A percentile compares a stretch with the other conserved stretches of the same genome.
phyloP scores from a whole-genome alignment of 805 yeast genomes.

The Komagataella phaffii region DNA sequence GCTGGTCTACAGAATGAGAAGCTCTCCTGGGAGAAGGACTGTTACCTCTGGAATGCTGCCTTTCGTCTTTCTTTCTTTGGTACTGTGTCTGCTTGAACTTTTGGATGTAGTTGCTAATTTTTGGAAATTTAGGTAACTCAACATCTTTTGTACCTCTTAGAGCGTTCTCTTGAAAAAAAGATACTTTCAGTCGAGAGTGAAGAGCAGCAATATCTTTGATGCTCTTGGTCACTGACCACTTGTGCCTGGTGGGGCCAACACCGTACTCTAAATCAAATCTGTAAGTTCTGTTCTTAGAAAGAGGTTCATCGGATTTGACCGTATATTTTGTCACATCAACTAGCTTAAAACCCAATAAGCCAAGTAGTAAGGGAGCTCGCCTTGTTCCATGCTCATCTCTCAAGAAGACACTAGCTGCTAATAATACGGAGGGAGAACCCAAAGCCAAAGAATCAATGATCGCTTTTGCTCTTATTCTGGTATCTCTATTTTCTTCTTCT shows the following conservation, averaged over 20 bases:
- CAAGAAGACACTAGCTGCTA: constrained; percentile 61
- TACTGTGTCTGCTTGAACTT: not conserved
- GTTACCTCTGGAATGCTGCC: not conserved
- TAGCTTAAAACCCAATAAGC: constrained; percentile 56
- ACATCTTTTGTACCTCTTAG: constrained; percentile 11
- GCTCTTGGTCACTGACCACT: constrained; percentile 69
- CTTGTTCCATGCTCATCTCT: constrained; percentile 65
- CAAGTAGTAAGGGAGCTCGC: constrained; percentile 73
- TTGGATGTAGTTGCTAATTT: constrained; percentile 17
- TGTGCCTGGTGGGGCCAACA: constrained; percentile 60
- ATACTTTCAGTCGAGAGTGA: constrained; percentile 53
- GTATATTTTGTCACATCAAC: constrained; percentile 25
- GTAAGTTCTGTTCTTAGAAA: constrained; percentile 27
- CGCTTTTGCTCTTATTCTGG: constrained; percentile 12
- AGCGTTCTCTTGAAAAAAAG: constrained; percentile 28
- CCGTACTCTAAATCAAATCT: constrained; percentile 83
- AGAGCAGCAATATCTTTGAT: constrained; percentile 59
- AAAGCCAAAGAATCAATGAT: constrained; percentile 40
- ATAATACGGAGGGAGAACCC: constrained; percentile 63
- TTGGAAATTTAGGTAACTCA: constrained; percentile 25
- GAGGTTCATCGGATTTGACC: constrained; percentile 17
- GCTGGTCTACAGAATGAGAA: not conserved
- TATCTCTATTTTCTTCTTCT: constrained; percentile 8
- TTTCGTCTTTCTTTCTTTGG: not conserved
- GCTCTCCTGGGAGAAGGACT: not conserved